These are phyloP conservation scores for Cytidiella melzeri DNA, from an alignment of 768 basidiomycete species.

Conservation along the genomic window DNA sequence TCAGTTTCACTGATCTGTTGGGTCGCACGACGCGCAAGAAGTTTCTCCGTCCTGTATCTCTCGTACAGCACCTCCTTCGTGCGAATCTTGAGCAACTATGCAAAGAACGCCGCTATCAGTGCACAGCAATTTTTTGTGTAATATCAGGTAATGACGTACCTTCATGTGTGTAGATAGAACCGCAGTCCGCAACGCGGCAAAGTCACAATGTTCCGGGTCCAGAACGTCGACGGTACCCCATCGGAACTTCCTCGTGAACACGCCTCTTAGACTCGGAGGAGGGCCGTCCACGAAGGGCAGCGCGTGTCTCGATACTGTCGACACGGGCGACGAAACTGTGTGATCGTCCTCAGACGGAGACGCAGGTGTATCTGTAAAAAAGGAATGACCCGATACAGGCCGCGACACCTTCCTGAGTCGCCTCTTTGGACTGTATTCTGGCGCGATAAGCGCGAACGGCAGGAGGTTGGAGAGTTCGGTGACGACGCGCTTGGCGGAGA, in stretches of 20 bases:
- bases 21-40: conserved; percentile 81
- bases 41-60: conserved; percentile 86
- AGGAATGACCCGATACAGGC: conserved; percentile 18
- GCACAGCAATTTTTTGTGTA: no score
- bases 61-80: conserved; percentile 92
- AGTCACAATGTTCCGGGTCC: conserved; percentile 83
- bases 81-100: conserved; percentile 69
- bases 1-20: conserved; percentile 72
- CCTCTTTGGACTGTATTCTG: conserved; percentile 47
- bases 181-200: conserved; percentile 76
- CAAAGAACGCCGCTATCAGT: background rate
- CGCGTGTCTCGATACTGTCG: conserved; percentile 17
- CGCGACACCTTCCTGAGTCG: conserved; percentile 16
- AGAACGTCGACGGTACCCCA: conserved; percentile 91
- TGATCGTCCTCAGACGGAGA: conserved; percentile 41
- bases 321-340: conserved; percentile 20
- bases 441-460: conserved; percentile 78
- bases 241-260: conserved; percentile 72
- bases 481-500: conserved; percentile 64
- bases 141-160: conserved; percentile 33
- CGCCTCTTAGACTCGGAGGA: conserved; percentile 64
- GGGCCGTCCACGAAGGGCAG: conserved; percentile 44
- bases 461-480: conserved; percentile 51
- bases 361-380: conserved; percentile 24
- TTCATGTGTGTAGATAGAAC: conserved; percentile 83